Evolutionary conservation across 192 early-diverging fungal species (phyloP).

Genomic region (Oehlia diaphana): DNA sequence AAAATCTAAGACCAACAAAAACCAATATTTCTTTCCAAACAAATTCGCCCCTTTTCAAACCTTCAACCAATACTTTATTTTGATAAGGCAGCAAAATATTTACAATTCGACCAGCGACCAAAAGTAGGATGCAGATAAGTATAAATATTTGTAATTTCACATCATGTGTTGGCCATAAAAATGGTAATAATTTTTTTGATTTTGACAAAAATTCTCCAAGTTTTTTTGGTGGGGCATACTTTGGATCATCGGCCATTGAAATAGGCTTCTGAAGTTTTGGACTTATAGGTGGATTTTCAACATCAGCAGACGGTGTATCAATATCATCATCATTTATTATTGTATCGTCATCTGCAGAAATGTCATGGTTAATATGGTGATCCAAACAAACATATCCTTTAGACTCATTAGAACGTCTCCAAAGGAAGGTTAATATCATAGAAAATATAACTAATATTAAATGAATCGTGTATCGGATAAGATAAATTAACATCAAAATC

Average conservation of each 20-base stretch:
- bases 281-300: background rate
- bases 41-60: slow-evolving; percentile 48
- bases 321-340: background rate
- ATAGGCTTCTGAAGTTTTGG: slow-evolving; percentile 12
- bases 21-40: slow-evolving; percentile 43
- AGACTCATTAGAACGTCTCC: slow-evolving; percentile 9
- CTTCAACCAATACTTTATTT: slow-evolving; percentile 76
- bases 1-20: slow-evolving; percentile 38
- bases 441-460: slow-evolving; percentile 18
- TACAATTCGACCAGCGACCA: slow-evolving; percentile 66
- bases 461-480: slow-evolving; percentile 15
- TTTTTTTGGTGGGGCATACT: slow-evolving; percentile 16
- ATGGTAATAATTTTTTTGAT: slow-evolving; percentile 53
- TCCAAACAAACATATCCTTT: background rate
- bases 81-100: slow-evolving; percentile 83
- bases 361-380: background rate
- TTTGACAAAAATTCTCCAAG: slow-evolving; percentile 9
- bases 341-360: background rate
- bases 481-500: slow-evolving; percentile 5
- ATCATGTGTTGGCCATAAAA: slow-evolving; percentile 74
- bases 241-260: slow-evolving; percentile 22
- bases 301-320: background rate
- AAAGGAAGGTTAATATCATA: background rate
- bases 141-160: slow-evolving; percentile 63
- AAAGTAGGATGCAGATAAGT: slow-evolving; percentile 63